Evolutionary conservation across 1,139 yeast genomes (phyloP), one percentile per base, ranked within the genome.

Genomic region (Cylindricascospora bacillispora): DNA sequence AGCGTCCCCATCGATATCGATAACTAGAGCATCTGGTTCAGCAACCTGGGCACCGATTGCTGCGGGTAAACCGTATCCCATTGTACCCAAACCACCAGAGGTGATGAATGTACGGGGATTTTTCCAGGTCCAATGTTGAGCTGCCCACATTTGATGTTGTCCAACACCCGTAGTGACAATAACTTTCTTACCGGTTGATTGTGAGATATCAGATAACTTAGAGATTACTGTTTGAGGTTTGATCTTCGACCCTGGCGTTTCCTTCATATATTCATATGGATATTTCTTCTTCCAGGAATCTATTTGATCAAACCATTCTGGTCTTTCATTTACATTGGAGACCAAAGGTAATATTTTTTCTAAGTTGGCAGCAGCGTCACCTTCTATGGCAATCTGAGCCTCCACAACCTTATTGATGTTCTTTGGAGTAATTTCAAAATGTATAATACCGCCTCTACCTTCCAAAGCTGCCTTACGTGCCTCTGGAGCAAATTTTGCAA

Each of bases 101-200:
- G 97, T 85, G 56, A 89, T 80, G 67, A 89, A 78, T 33, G 93
- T 70, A 60, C 97, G 73, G 45, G 97, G 95, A 41, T 71, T 63
- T 37, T 75, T 78, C 93, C 95, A 86, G 33, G 85, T 73, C 72
- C 79, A 85, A 59, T 85, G 86, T 63, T 89, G 98, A 25, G 98
- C 98, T 25, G 97, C 92, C 97, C 98, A 89, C 98, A 89, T 89
- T 65, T 89, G 98, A 68, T 89, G 98, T 67, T 89, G 98, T 37
- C 98, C 98, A 35, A 89, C 97, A 66, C 98, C 98, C 27, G 98
- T 89, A 33, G 97, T 80, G 45, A 89, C 76, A 49, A 85, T 73
- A 39, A 83, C 86, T 40, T 74, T 82, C 54, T 73, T 81, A 39
- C 73, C 74, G 32, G 65, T 63, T 32, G 63, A 65, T 38, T 62